Evolutionary conservation across 2,329 filamentous ascomycete species (phyloP).

Genomic region (Beauveria australis): DNA sequence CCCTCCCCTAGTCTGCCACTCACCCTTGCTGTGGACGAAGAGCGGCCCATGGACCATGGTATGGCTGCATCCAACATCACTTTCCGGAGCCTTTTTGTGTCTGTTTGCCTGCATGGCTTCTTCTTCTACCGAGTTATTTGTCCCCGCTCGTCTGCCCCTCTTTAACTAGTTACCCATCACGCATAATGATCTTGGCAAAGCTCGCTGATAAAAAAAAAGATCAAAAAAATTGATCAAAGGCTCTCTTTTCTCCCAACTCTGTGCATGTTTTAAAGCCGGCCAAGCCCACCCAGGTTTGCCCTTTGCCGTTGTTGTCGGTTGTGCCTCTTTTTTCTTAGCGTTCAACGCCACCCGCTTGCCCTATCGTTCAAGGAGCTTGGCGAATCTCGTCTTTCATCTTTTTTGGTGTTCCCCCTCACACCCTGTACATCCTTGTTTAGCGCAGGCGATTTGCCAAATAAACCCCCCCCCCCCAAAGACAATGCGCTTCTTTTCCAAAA

Average conservation of each 20-base stretch:
- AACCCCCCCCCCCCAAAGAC: neutral
- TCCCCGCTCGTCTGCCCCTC: neutral
- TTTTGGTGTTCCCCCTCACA: too few relatives aligned
- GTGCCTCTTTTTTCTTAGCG: neutral
- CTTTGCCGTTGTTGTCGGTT: neutral
- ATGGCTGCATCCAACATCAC: neutral
- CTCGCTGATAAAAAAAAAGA: neutral
- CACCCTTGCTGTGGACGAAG: neutral
- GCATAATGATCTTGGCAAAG: slow-evolving; percentile 2
- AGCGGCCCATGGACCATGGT: neutral
- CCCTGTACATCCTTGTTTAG: neutral
- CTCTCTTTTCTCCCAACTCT: neutral
- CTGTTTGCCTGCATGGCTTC: neutral
- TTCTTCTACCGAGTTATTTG: neutral
- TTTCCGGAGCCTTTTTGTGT: too few relatives aligned
- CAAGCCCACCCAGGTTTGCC: neutral
- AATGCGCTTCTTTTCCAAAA: slow-evolving; percentile 3
- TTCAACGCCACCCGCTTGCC: neutral
- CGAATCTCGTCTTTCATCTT: neutral
- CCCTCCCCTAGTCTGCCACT: neutral
- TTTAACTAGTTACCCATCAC: neutral
- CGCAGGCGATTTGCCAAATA: neutral
- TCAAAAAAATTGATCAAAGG: neutral
- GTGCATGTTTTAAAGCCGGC: neutral
- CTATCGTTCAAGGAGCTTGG: neutral